These are phyloP conservation scores for Leishmania amazonensis DNA, from an alignment of 208 protist genomes.

Conservation along the genomic window DNA sequence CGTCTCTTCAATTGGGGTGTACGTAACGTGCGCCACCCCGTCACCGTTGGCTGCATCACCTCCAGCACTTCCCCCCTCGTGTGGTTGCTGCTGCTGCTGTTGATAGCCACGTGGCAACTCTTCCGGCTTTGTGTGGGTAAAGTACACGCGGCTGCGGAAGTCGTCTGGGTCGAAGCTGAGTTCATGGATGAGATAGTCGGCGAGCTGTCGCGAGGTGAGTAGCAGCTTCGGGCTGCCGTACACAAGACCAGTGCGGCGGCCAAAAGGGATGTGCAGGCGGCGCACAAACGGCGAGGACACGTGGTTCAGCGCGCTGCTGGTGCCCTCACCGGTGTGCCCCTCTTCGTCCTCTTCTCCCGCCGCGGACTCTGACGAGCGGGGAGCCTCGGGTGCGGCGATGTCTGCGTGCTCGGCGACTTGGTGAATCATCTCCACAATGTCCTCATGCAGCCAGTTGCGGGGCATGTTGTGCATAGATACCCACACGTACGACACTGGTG, in stretches of 20 bases:
- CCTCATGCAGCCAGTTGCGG: conserved; percentile 81
- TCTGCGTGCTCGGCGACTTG: conserved; percentile 69
- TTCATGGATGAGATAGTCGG: conserved; percentile 50
- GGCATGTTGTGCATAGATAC: conserved; percentile 80
- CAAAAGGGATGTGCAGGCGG: conserved; percentile 74
- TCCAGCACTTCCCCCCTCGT: background rate
- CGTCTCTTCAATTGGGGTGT: conserved; percentile 48
- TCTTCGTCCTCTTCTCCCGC: conserved; percentile 16
- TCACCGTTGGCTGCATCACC: background rate
- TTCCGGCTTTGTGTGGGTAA: conserved; percentile 36
- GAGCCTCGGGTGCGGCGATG: conserved; percentile 37
- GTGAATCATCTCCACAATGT: conserved; percentile 83
- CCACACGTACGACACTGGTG: conserved; percentile 15
- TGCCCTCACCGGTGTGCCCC: conserved; percentile 24
- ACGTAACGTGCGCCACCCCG: conserved; percentile 8
- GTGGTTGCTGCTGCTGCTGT: conserved; percentile 9
- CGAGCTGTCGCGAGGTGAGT: conserved; percentile 60
- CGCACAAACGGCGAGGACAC: conserved; percentile 67
- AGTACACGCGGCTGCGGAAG: conserved; percentile 80
- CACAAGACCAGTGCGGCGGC: conserved; percentile 80
- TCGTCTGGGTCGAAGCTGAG: conserved; percentile 73
- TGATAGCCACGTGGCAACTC: conserved; percentile 15
- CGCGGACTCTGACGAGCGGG: background rate
- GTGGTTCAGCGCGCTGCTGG: conserved; percentile 32
- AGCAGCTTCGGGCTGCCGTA: conserved; percentile 68